Base-by-base conservation (phyloP, 345 rosid genomes). In the Pugionium cornutum region DNA sequence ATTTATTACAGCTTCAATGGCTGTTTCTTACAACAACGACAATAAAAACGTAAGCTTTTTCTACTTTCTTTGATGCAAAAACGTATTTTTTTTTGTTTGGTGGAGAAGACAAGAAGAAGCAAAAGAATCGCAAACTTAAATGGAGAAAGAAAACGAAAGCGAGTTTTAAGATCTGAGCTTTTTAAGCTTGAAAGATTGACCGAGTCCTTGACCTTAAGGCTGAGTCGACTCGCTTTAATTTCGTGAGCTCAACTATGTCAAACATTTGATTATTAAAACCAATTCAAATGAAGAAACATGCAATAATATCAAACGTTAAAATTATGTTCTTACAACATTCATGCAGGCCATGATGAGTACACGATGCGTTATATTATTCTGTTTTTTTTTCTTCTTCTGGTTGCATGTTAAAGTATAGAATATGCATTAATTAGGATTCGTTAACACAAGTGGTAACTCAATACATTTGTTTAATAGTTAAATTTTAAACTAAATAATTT, bases 141-240 rank as follows among this genome's bases (percentile, higher is more conserved):
- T 45, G 74, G 74, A 44, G 62, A 67, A 49, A 18, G 50, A 47
- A 31, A 41, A 67, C 1, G 26, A 36, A 57, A 6, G 72, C 72
- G 72, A 67, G 65, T 67, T 67, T 67, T 50, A 70, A 70, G 75
- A 36, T 70, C 57, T 62, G 62, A 62, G 55, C 57, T 37, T 62
- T 50, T 68, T 50, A 51, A 42, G 62, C 60, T 53, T 68, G 62
- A 42, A 58, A 41, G 18, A 58, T 70, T 70, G 75, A 70, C 75
- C 34, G 66, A 62, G 55, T 35, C 18, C 18, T 18, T 18, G 18
- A 18, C 18, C 18, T 18, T 18, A 18, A 18, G 18, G 18, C 18
- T 18, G 18, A 18, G 18, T 18, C 39, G 57, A 49, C 37, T 48
- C 53, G 46, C 34, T 26, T 62, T 48, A 25, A 30, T 58, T 50